Conservation (phyloP, 768 basidiomycete genomes). For the Boletales sp. region DNA sequence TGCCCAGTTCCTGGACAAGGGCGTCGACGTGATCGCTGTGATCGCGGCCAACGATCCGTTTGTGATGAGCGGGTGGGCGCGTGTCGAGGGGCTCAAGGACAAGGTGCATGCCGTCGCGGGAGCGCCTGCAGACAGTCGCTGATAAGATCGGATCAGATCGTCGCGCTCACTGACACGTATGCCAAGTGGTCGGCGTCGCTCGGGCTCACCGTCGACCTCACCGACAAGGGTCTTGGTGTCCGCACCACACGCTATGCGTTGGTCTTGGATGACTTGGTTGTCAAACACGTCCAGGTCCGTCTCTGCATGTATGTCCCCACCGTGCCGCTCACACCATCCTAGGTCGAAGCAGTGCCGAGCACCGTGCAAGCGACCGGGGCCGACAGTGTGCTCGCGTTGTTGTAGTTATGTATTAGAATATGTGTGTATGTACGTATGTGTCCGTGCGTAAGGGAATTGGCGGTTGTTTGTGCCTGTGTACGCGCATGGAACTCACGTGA, state of each 20-base stretch:
- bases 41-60: constrained; percentile 60
- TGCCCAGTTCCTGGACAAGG: constrained; percentile 49
- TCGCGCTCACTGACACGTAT: constrained; percentile 53
- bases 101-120: constrained; percentile 45
- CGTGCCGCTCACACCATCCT: background rate
- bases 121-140: background rate
- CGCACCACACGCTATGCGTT: constrained; percentile 63
- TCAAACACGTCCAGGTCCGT: constrained; percentile 61
- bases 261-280: constrained; percentile 65
- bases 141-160: constrained; percentile 39
- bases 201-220: constrained; percentile 53
- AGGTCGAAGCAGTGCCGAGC: constrained; percentile 14
- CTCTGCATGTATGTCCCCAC: background rate
- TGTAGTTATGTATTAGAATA: constrained; percentile 6
- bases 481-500: constrained; percentile 31
- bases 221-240: constrained; percentile 46
- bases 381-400: constrained; percentile 6
- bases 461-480: constrained; percentile 28
- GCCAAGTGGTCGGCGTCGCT: constrained; percentile 55
- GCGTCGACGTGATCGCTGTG: constrained; percentile 50
- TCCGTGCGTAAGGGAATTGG: constrained; percentile 16
- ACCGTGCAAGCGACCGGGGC: constrained; percentile 11
- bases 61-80: constrained; percentile 59
- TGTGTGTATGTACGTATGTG: constrained; percentile 16
- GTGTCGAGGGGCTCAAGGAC: constrained; percentile 60